Conservation (phyloP, 2,329 filamentous ascomycete genomes). For the Beauveria pseudobassiana region DNA sequence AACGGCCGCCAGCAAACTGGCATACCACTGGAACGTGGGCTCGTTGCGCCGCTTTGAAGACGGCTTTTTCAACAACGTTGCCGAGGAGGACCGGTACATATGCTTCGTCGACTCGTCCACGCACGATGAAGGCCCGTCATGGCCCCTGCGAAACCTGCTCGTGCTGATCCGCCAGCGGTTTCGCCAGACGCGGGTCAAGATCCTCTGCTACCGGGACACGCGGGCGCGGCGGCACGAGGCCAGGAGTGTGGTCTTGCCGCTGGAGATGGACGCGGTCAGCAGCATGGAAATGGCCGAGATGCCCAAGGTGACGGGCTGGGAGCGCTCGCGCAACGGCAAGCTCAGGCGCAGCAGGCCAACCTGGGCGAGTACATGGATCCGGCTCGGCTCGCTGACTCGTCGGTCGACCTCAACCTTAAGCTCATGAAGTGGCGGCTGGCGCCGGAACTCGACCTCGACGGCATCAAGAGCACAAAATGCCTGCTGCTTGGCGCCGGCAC, state of each 20-base stretch:
- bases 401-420: conserved; percentile 92
- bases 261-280: conserved; percentile 47
- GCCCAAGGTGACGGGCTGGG: conserved; percentile 94
- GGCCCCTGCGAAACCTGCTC: conserved; percentile 86
- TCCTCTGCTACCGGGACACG: conserved; percentile 85
- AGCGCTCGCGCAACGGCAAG: conserved; percentile 72
- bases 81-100: conserved; percentile 70
- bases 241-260: conserved; percentile 68
- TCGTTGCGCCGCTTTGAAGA: conserved; percentile 72
- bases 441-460: conserved; percentile 77
- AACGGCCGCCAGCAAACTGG: conserved; percentile 40
- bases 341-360: conserved; percentile 72
- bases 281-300: conserved; percentile 44
- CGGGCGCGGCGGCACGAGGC: conserved; percentile 71
- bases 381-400: conserved; percentile 76
- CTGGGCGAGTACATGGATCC: conserved; percentile 94
- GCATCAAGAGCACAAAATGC: conserved; percentile 84
- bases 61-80: conserved; percentile 73
- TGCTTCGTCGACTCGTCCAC: conserved; percentile 91
- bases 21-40: conserved; percentile 70
- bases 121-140: conserved; percentile 78
- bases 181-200: conserved; percentile 66
- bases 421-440: conserved; percentile 98
- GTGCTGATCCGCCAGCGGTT: conserved; percentile 79
- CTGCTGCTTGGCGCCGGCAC: conserved; percentile 88